Evolutionary conservation across 768 basidiomycete species (phyloP).

Genomic region (Tubosaeta sp.): DNA sequence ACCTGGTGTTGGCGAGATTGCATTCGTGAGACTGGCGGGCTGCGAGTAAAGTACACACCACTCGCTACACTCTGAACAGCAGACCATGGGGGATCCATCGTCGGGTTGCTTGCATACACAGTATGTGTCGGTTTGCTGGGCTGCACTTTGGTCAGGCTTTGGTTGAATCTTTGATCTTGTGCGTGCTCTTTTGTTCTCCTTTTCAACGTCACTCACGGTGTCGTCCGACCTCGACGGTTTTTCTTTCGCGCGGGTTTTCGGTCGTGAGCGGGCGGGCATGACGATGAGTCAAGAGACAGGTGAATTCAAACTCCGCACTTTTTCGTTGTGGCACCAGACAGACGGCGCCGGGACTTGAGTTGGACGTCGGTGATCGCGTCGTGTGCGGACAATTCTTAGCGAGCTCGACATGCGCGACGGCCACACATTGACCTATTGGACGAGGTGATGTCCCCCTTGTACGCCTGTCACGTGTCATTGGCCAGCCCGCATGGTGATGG

Average conservation of each 20-base stretch:
- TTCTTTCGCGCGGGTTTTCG: conserved; percentile 29
- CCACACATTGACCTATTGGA: neutral
- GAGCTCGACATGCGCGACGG: neutral
- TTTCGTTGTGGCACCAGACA: conserved; percentile 18
- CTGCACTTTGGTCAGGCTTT: conserved; percentile 12
- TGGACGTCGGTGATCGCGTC: neutral
- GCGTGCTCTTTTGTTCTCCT: conserved; percentile 28
- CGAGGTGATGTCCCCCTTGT: neutral
- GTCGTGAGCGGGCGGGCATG: conserved; percentile 48
- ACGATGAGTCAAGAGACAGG: conserved; percentile 24
- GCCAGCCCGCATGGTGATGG: conserved; percentile 2
- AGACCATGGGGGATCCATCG: conserved; percentile 80
- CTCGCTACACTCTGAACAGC: conserved; percentile 64
- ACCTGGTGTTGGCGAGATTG: conserved; percentile 46
- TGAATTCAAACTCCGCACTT: conserved; percentile 31
- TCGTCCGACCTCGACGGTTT: conserved; percentile 16
- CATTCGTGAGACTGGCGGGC: conserved; percentile 2
- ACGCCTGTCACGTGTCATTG: conserved; percentile 12
- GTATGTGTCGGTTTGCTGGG: conserved; percentile 21
- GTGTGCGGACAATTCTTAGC: neutral
- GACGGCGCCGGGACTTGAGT: too few species aligned
- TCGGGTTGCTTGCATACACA: conserved; percentile 69
- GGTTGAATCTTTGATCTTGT: conserved; percentile 22
- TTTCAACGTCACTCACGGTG: conserved; percentile 24
- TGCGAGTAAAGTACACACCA: conserved; percentile 48